Conservation (phyloP, 805 yeast species). For the Barnettozyma californica region DNA sequence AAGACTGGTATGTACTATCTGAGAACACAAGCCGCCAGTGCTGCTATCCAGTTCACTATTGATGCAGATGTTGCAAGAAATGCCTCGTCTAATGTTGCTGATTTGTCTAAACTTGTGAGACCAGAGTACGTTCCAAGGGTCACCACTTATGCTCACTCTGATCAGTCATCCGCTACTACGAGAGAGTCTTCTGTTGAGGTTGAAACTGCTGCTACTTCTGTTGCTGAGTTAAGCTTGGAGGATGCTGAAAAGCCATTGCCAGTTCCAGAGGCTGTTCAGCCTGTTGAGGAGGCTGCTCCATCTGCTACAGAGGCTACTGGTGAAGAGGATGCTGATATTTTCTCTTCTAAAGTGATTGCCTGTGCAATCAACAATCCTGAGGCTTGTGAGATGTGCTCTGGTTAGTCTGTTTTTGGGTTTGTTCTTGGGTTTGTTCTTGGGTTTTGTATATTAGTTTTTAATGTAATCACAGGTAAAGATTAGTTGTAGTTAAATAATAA, state of each 20-base stretch:
- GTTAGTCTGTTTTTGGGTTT: conserved; percentile 38
- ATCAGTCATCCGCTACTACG: conserved; percentile 26
- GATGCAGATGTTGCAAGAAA: conserved; percentile 94
- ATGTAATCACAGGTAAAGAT: conserved; percentile 5
- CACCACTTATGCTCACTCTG: conserved; percentile 13
- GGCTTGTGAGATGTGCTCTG: conserved; percentile 98
- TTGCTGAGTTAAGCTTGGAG: conserved; percentile 38
- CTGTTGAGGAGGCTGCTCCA: conserved; percentile 24
- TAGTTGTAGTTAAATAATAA: too few relatives aligned
- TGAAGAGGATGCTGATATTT: conserved; percentile 68
- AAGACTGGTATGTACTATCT: conserved; percentile 98
- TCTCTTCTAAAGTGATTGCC: conserved; percentile 88
- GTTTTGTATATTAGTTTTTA: conserved; percentile 1
- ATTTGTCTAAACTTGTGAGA: conserved; percentile 32
- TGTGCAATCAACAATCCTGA: conserved; percentile 97
- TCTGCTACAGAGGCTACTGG: conserved; percentile 25
- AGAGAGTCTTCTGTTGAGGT: conserved; percentile 23
- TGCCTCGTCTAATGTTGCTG: conserved; percentile 52
- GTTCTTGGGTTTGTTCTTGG: conserved; percentile 2
- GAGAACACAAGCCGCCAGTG: conserved; percentile 94
- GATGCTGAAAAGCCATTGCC: conserved; percentile 29
- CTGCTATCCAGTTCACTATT: conserved; percentile 88
- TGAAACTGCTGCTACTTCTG: conserved; percentile 29
- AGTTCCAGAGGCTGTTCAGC: conserved; percentile 21
- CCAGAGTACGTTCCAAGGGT: conserved; percentile 30